Evolutionary conservation across 2,329 filamentous ascomycete species (phyloP), one percentile per base, ranked within the genome.

Genomic region (Corinectria fuckeliana): DNA sequence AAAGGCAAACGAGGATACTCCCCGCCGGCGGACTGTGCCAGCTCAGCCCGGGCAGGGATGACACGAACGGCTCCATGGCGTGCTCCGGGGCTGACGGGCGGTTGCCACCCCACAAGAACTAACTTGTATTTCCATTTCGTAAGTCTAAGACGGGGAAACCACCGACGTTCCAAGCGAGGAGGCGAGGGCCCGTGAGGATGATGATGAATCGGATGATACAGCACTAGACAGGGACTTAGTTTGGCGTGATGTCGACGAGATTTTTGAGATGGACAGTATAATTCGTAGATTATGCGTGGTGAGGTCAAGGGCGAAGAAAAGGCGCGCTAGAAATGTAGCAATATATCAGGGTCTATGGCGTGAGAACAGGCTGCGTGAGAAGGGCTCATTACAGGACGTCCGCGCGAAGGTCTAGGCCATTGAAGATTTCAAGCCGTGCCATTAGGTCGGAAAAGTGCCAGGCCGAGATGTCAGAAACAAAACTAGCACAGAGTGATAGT

Each of bases 321-420:
- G 47, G 38, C 34, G 52, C 58, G 59, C 61, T 62, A 58, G 34
- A 38, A 47, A 69, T 61, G 16, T 62, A 62, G 58, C 56, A 70
- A 70, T 69, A 59, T 53, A 30, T 65, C 61, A 63, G 49, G 65
- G 64, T 60, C 36, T 26, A 64, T 69, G 59, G 67, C 64, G 67
- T 62, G 58, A 69, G 64, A 59, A 30, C 36, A 45, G 53, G 42
- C 49, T 50, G 60, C 28, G 47, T 39, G 42, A 41, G 25, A 39
- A 41, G 28, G 51, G 20, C 36, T 45, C 21, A 61, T 66, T 62
- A 56, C 62, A 59, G 58, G 61, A 63, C 53, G 50, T 38, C 50
- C 52, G 32, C 42, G 28, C 13, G 38, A 42, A 26, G 34, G 38
- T 56, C 47, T 34, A 50, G 52, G 58, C 53, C 50, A 26, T 20